Conservation (phyloP, 345 rosid genomes). For the Aquilaria sinensis region DNA sequence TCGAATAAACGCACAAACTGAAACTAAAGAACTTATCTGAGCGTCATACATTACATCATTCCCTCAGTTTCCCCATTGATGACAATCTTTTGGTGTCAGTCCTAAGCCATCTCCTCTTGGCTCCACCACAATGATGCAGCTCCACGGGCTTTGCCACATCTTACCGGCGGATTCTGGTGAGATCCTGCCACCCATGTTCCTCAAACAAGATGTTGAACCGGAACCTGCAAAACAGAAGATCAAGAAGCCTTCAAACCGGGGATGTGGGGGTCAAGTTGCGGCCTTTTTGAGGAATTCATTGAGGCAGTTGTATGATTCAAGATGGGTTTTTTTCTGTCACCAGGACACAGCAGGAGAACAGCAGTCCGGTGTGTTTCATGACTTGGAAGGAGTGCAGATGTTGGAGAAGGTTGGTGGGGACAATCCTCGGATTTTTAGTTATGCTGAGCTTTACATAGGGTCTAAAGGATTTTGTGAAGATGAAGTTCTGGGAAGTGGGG, state of each 20-base stretch:
- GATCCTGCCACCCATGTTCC: slow-evolving; percentile 18
- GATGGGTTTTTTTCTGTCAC: slow-evolving; percentile 28
- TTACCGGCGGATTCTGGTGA: slow-evolving; percentile 55
- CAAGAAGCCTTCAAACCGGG: slow-evolving; percentile 24
- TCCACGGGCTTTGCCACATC: slow-evolving; percentile 58
- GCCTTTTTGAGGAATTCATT: slow-evolving; percentile 32
- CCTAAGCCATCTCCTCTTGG: slow-evolving; percentile 1
- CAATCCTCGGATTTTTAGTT: slow-evolving; percentile 39
- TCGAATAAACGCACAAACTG: slow-evolving; percentile 17
- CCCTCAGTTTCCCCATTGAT: background rate
- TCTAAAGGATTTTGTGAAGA: slow-evolving; percentile 22
- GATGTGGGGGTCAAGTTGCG: slow-evolving; percentile 43
- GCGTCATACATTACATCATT: background rate
- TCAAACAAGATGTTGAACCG: background rate
- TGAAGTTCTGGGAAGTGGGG: slow-evolving; percentile 29
- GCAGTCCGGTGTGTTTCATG: slow-evolving; percentile 36
- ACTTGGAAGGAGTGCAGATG: slow-evolving; percentile 76
- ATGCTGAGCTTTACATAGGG: slow-evolving; percentile 23
- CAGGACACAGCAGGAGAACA: slow-evolving; percentile 10
- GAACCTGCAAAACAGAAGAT: slow-evolving; percentile 9
- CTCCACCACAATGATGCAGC: slow-evolving; percentile 24
- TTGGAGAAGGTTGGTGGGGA: slow-evolving; percentile 67
- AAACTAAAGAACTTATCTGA: background rate
- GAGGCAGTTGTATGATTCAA: slow-evolving; percentile 35
- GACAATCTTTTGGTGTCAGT: background rate